Conservation (phyloP, 2,329 filamentous ascomycete genomes). For the Fusarium mangiferae region DNA sequence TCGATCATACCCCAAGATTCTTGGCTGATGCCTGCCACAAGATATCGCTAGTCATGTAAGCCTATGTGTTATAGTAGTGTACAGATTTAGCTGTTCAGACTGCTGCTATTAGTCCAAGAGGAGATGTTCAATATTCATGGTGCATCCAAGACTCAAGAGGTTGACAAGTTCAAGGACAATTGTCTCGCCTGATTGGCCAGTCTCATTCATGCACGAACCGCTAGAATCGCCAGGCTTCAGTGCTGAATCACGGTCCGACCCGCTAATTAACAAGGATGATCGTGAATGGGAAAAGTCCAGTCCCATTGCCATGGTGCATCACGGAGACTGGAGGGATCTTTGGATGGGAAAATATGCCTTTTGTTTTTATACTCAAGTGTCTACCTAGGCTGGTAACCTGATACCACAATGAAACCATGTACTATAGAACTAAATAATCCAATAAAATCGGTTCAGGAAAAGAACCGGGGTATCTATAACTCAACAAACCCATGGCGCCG, state of each 20-base stretch:
- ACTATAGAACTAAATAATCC: conserved; percentile 26
- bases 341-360: not conserved
- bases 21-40: not conserved
- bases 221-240: conserved; percentile 36
- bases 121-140: conserved; percentile 1
- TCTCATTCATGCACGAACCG: not conserved
- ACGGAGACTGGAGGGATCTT: not conserved
- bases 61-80: not conserved
- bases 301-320: too few relatives aligned
- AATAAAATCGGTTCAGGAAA: conserved; percentile 17
- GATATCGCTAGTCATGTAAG: conserved; percentile 6
- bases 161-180: not conserved
- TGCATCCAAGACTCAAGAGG: not conserved
- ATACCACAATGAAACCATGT: conserved; percentile 4
- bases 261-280: not conserved
- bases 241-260: conserved; percentile 20
- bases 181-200: conserved; percentile 17
- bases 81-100: not conserved
- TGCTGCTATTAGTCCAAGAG: not conserved
- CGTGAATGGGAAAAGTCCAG: not conserved
- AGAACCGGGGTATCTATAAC: conserved; percentile 45
- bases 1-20: conserved; percentile 1
- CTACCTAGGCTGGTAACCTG: not conserved
- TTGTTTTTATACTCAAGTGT: not conserved
- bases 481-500: conserved; percentile 37